Evolutionary conservation across 352 stramenopile genomes (phyloP), one percentile per base, ranked within the genome.

Genomic region (Phytophthora ohioensis): DNA sequence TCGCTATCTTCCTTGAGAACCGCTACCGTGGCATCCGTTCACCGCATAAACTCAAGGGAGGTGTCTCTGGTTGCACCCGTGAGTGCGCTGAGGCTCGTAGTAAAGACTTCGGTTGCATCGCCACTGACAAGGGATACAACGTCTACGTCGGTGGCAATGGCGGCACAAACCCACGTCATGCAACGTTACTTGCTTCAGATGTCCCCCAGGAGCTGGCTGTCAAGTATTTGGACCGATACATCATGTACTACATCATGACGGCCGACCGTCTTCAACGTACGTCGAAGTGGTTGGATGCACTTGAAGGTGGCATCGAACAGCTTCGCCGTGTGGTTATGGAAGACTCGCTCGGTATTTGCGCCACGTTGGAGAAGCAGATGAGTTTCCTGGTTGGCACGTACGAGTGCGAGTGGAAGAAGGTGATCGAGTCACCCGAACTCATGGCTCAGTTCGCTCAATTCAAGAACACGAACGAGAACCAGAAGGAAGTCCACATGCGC

Each of bases 41-140:
- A 13, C 92, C 93, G 4, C 93, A 98, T 75, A 98, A 98, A 79
- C 87, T 97, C 67, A 98, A 98, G 68, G 90, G 87, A 65, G 93
- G 74, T 1, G 91, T 98, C 10, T 96, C 84, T 27, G 93, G 93
- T 30, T 98, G 93, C 76, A 91, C 91, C 8, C 88, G 93, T 21
- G 93, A 98, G 71, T 98, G 93, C 75, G 91, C 93, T 13, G 93
- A 98, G 73, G 93, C 93, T 17, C 83, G 95, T 68, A 73, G 88
- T 43, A 98, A 98, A 67, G 93, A 98, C 81, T 98, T 98, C 71
- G 93, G 92, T n/a, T 85, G 93, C 65, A 97, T 98, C 64, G 92
- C 93, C 5, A 98, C 93, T 3, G 92, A 98, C 67, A 84, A 93
- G 46, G 93, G 93, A 12, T 98, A 98, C 82, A 97, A 98, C 67